Conservation (phyloP, 2,329 filamentous ascomycete genomes). For the Drechmeria coniospora region DNA sequence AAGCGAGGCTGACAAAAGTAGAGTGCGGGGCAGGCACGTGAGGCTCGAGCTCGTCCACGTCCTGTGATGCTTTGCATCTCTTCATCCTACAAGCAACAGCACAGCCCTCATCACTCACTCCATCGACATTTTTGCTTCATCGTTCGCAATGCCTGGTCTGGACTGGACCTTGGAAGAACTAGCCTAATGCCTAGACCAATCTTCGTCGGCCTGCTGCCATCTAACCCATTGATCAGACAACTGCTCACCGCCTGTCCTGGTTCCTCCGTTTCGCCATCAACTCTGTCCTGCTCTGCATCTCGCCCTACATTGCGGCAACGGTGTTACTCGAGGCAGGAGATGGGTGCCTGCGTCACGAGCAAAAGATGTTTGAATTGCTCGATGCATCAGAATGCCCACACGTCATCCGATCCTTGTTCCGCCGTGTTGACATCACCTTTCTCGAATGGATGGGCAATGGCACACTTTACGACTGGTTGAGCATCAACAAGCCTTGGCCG, state of each 20-base stretch:
- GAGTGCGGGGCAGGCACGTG: too few relatives aligned
- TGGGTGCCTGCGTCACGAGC: constrained; percentile 4
- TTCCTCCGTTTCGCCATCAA: constrained; percentile 6
- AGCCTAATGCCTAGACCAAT: background rate
- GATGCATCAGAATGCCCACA: constrained; percentile 3
- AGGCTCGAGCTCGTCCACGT: too few relatives aligned
- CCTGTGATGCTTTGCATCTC: too few relatives aligned
- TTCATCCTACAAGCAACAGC: too few relatives aligned
- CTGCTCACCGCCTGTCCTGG: constrained; percentile 4
- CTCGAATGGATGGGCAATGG: constrained; percentile 5
- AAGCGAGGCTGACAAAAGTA: too few relatives aligned
- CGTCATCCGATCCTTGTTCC: constrained; percentile 4
- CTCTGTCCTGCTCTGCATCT: constrained; percentile 7
- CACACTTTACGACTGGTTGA: constrained; percentile 6
- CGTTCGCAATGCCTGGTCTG: constrained; percentile 1
- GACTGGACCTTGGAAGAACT: constrained; percentile 1
- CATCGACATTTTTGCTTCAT: too few relatives aligned
- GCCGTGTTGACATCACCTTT: constrained; percentile 6
- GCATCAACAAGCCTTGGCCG: constrained; percentile 3
- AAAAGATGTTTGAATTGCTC: constrained; percentile 6
- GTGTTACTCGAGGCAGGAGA: constrained; percentile 7
- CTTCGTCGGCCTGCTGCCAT: background rate
- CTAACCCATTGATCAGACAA: constrained; percentile 6
- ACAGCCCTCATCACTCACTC: too few relatives aligned
- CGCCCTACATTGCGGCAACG: constrained; percentile 7